Evolutionary conservation across 805 yeast genomes (phyloP).

Genomic region (Maudiozyma saulgeensis): DNA sequence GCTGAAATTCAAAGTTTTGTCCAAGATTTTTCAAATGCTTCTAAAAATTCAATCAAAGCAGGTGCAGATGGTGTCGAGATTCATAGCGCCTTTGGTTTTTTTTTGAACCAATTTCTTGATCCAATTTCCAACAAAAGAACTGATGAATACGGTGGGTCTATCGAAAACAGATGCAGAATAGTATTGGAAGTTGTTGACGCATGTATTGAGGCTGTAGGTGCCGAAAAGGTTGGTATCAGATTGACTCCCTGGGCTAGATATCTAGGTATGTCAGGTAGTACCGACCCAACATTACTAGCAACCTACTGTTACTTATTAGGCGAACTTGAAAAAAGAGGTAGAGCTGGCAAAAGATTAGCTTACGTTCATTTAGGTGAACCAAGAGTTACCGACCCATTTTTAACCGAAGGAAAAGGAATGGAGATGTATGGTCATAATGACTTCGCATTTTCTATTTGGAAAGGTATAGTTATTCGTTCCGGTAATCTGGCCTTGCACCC

Average conservation of each 20-base stretch:
- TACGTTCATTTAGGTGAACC: constrained; percentile 37
- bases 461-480: constrained; percentile 34
- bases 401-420: constrained; percentile 15
- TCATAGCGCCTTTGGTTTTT: constrained; percentile 59
- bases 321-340: constrained; percentile 30
- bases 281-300: constrained; percentile 24
- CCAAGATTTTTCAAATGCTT: constrained; percentile 35
- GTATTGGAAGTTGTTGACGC: constrained; percentile 41
- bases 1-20: constrained; percentile 33
- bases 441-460: constrained; percentile 34
- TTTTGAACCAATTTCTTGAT: constrained; percentile 46
- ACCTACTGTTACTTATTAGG: constrained; percentile 31
- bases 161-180: constrained; percentile 39
- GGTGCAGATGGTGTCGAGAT: constrained; percentile 54
- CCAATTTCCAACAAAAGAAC: constrained; percentile 35
- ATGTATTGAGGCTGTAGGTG: constrained; percentile 41
- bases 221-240: constrained; percentile 32
- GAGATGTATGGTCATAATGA: constrained; percentile 27
- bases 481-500: constrained; percentile 27
- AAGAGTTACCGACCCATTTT: constrained; percentile 24
- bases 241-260: constrained; percentile 41
- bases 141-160: constrained; percentile 46
- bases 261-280: constrained; percentile 32
- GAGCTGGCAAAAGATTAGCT: constrained; percentile 28
- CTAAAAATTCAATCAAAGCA: constrained; percentile 29